Conservation (phyloP, 306 rosid genomes). For the Sechiopsis laciniata region DNA sequence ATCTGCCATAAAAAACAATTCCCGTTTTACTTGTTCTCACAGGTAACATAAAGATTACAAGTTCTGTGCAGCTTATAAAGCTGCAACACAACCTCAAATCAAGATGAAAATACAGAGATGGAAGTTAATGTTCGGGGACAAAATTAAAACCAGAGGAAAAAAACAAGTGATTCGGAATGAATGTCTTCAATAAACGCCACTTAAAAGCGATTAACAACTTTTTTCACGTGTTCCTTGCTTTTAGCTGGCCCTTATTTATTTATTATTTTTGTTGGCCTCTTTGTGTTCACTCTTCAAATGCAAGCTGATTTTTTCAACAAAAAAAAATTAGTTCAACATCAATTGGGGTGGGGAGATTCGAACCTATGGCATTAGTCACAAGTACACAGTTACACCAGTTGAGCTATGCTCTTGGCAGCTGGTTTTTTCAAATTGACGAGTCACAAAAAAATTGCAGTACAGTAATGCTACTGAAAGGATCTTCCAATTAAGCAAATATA, state of each 20-base stretch:
- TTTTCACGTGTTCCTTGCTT: too few species aligned
- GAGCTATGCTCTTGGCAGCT: too few species aligned
- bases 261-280: too few species aligned
- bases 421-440: background rate
- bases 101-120: constrained; percentile 3
- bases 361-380: too few species aligned
- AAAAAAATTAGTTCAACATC: too few species aligned
- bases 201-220: background rate
- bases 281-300: too few species aligned
- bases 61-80: constrained; percentile 8
- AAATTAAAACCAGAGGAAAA: background rate
- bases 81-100: background rate
- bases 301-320: too few species aligned
- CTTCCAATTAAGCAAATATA: background rate
- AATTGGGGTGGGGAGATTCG: too few species aligned
- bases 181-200: background rate
- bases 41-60: constrained; percentile 16
- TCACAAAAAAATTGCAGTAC: background rate
- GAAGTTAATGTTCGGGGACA: constrained; percentile 1
- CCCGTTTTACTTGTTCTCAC: constrained; percentile 14
- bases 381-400: too few species aligned
- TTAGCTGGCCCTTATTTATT: too few species aligned
- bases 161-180: background rate
- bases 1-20: constrained; percentile 43
- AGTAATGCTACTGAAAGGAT: background rate